Conservation (phyloP, 441 rosid genomes). For the Erodium moschatum region DNA sequence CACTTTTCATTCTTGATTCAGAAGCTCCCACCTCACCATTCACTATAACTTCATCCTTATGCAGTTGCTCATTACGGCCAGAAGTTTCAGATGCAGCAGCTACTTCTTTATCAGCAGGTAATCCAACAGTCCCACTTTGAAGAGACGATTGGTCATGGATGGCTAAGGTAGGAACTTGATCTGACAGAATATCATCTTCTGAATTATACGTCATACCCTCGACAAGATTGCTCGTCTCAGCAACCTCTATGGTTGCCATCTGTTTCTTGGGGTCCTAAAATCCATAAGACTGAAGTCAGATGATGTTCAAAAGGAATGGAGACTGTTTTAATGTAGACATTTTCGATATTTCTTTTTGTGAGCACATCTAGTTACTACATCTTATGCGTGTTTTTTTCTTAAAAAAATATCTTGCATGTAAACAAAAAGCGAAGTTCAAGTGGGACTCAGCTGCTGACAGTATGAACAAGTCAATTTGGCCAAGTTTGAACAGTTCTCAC, state of each 20-base stretch:
- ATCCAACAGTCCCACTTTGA: conserved; percentile 34
- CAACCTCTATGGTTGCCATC: conserved; percentile 31
- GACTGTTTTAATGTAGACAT: background rate
- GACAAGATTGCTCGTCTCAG: conserved; percentile 33
- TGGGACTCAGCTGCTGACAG: background rate
- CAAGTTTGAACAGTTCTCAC: conserved; percentile 33
- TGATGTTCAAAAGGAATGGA: background rate
- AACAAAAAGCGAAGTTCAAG: background rate
- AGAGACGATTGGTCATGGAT: conserved; percentile 46
- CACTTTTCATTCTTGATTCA: conserved; percentile 34
- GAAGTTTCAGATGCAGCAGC: conserved; percentile 27
- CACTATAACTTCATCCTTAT: conserved; percentile 32
- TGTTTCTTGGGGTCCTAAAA: conserved; percentile 52
- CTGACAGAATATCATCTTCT: conserved; percentile 51
- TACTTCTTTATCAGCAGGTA: conserved; percentile 33
- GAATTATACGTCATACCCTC: conserved; percentile 43
- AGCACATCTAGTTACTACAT: background rate
- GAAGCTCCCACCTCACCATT: conserved; percentile 46
- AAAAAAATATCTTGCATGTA: background rate
- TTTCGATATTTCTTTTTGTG: background rate
- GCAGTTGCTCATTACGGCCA: conserved; percentile 28
- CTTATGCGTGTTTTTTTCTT: background rate
- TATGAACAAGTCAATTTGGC: conserved; percentile 8
- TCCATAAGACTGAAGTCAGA: conserved; percentile 13
- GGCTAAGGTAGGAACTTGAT: conserved; percentile 71